phyloP scores from a whole-genome alignment of 345 rosid genomes.

The Syzygium aromaticum region DNA sequence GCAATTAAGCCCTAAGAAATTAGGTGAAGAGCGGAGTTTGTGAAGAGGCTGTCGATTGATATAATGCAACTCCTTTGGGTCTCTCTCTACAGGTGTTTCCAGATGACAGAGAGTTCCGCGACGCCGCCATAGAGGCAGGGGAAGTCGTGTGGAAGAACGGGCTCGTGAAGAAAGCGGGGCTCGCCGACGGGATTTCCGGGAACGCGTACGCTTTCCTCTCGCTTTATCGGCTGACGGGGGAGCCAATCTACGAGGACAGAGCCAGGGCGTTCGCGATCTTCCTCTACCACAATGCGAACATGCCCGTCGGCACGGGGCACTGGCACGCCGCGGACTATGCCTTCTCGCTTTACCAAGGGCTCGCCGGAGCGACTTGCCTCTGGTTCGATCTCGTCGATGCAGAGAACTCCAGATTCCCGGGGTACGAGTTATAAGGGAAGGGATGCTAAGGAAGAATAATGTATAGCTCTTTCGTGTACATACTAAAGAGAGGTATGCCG shows the following conservation, averaged over 20 bases:
- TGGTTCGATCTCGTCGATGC: constrained; percentile 63
- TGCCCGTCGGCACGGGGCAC: constrained; percentile 2
- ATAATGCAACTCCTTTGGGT: background rate
- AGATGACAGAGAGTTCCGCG: constrained; percentile 60
- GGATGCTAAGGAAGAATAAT: too few relatives aligned
- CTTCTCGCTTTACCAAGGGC: constrained; percentile 68
- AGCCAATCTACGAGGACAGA: constrained; percentile 56
- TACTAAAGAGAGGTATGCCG: background rate
- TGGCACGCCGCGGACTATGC: constrained; percentile 14
- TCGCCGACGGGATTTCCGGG: constrained; percentile 75
- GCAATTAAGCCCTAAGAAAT: too few relatives aligned
- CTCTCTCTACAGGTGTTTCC: constrained; percentile 38
- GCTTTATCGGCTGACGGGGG: constrained; percentile 67
- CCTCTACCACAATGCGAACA: constrained; percentile 38
- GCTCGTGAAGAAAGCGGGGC: constrained; percentile 65
- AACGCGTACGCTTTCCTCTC: constrained; percentile 84
- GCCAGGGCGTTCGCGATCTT: constrained; percentile 72
- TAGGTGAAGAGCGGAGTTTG: background rate
- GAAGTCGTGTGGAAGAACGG: constrained; percentile 96
- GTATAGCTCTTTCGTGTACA: background rate
- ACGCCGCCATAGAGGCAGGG: constrained; percentile 90
- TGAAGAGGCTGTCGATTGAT: background rate
- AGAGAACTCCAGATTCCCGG: constrained; percentile 58
- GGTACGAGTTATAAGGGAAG: constrained; percentile 47
- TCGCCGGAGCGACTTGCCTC: constrained; percentile 62